Percentiles rank a stretch among this genome's conserved stretches.
Conservation (phyloP, 1,284 basidiomycete species). For the Agaricales sp. region DNA sequence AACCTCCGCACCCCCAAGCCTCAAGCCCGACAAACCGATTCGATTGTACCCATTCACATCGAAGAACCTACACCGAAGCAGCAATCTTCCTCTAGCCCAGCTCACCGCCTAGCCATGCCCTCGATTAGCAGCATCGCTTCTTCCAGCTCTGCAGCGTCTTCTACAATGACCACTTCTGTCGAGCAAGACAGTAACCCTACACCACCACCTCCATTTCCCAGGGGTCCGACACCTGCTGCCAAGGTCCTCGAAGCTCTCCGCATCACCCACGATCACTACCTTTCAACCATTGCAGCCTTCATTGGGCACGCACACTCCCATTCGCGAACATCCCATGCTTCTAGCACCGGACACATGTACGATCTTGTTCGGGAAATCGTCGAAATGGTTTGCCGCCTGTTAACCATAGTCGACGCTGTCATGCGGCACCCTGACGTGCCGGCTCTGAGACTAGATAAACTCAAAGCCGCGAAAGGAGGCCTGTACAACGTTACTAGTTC, state of each 20-base stretch:
- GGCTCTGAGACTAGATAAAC: conserved; percentile 40
- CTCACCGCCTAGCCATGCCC: conserved; percentile 24
- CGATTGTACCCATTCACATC: conserved; percentile 2
- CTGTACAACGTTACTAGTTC: conserved; percentile 79
- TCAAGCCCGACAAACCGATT: conserved; percentile 13
- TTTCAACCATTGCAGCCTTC: conserved; percentile 93
- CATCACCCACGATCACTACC: conserved; percentile 77
- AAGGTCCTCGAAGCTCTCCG: conserved; percentile 66
- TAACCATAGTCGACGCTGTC: conserved; percentile 89
- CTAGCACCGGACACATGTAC: conserved; percentile 87
- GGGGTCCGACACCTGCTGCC: conserved; percentile 52
- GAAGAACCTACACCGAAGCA: conserved; percentile 9
- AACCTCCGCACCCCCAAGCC: conserved; percentile 32
- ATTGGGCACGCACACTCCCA: conserved; percentile 96
- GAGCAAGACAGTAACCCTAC: conserved; percentile 18
- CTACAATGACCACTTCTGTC: conserved; percentile 30
- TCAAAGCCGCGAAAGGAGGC: conserved; percentile 68
- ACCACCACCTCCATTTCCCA: conserved; percentile 49
- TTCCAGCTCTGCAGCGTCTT: conserved; percentile 50
- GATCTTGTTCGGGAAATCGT: conserved; percentile 91
- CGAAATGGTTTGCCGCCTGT: conserved; percentile 83
- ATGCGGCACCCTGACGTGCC: conserved; percentile 59
- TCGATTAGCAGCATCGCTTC: conserved; percentile 64
- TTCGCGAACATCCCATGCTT: conserved; percentile 79
- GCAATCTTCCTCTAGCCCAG: conserved; percentile 21